Evolutionary conservation across 257 asterid genomes (phyloP).

Genomic region (Solanum tarijense): DNA sequence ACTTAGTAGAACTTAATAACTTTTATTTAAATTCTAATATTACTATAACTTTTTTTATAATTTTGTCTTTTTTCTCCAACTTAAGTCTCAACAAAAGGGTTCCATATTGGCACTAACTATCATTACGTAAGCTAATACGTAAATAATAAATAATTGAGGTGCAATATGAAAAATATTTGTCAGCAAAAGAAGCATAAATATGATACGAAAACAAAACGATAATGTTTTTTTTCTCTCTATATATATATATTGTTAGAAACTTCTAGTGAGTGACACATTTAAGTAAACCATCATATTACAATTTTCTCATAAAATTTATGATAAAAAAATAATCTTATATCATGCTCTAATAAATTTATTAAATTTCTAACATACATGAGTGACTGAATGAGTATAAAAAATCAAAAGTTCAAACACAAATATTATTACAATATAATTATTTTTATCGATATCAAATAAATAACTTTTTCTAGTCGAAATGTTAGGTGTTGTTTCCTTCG

Average conservation of each 20-base stretch:
- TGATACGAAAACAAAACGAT: not conserved
- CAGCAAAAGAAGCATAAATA: not conserved
- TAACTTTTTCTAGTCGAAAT: not conserved
- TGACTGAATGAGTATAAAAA: not conserved
- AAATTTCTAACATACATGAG: accelerated
- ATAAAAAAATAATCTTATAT: not conserved
- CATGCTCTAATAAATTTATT: not conserved
- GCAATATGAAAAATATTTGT: not conserved
- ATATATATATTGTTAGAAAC: not conserved
- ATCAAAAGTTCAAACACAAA: not conserved
- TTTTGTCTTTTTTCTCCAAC: not conserved
- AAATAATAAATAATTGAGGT: not conserved
- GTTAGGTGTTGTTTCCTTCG: not conserved
- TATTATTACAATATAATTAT: no score
- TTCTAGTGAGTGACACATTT: not conserved
- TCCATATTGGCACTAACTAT: not conserved
- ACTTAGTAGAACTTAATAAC: not conserved
- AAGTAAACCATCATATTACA: not conserved
- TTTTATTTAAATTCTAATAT: not conserved
- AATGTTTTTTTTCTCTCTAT: not conserved
- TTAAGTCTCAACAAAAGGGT: not conserved
- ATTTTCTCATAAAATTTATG: no score
- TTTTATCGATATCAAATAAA: not conserved
- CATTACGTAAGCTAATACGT: not conserved
- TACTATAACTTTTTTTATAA: not conserved